Base-by-base conservation (phyloP, 2,329 filamentous ascomycete genomes). In the Penicillium sclerotiorum region DNA sequence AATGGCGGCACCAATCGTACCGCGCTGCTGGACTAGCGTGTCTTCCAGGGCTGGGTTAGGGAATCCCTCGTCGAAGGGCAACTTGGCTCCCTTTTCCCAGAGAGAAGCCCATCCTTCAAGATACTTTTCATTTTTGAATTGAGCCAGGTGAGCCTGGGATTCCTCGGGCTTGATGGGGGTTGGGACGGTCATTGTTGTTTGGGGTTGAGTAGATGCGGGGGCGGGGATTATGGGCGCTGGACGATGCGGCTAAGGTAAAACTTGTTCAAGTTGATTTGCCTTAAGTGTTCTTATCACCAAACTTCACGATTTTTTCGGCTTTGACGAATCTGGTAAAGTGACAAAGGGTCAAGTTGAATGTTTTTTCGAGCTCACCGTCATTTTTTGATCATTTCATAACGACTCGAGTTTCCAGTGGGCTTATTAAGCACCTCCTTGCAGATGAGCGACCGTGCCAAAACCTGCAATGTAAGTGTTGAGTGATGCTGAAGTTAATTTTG, bases 41-140 rank as follows among this genome's bases (percentile, higher is more conserved):
- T 86, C 83, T 28, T 78, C 74, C 25, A 87, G 67, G 0, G 84
- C 83, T 5, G 82, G 81, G 45, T 80, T 82, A n/a, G 82, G 77
- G 37, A 70, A 66, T n/a, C 78, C 77, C 8, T 76, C 73, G 60
- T 86, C 83, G 82, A 82, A 87, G 2, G 81, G 81, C 8, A 83
- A 72, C 59, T 77, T 76, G 27, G 76, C 68, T 27, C 73, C 73
- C 39, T 76, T 69, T 22, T 75, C 68, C 82, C 82, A 86, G n/a
- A 85, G 72, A 3, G 74, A 67, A 44, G 78, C 77, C 82, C 82
- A 84, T 51, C 74, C 75, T 1, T 73, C 64, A 25, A 71, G 64
- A 46, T 81, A 77, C 12, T 68, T 60, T 13, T 69, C 62, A 6
- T 70, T 66, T 18, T 67, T 59, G 49, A 73, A 71, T 33, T 73